These are phyloP conservation scores for Pinus albicaulis DNA, from an alignment of 75 land plant species.

Conservation along the genomic window DNA sequence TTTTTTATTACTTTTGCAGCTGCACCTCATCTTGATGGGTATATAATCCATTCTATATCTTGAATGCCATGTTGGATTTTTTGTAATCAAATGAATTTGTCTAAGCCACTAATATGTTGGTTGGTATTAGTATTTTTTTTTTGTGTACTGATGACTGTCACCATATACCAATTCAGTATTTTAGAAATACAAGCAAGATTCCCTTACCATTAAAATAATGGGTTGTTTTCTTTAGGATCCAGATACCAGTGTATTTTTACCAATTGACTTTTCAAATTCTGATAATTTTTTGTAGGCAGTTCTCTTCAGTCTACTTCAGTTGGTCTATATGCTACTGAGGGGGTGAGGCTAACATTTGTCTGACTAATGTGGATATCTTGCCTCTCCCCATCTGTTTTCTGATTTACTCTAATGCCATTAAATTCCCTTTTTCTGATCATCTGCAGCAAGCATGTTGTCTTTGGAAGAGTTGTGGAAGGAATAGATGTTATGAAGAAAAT, in stretches of 20 bases:
- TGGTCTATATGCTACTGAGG: conserved; percentile 18
- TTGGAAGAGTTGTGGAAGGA: conserved; percentile 93
- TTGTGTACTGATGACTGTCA: not conserved
- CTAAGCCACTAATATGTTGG: not conserved
- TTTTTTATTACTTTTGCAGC: conserved; percentile 81
- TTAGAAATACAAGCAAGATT: not conserved
- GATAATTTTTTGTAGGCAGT: conserved; percentile 42
- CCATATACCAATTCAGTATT: not conserved
- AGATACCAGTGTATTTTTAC: not conserved
- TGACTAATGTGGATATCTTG: conserved; percentile 15
- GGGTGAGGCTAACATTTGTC: conserved; percentile 34
- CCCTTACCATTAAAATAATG: not conserved
- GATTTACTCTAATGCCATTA: not conserved
- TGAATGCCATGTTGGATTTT: no score
- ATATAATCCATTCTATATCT: no score
- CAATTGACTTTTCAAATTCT: conserved; percentile 11
- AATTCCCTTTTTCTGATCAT: not conserved
- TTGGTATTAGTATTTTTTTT: not conserved
- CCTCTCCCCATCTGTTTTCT: conserved; percentile 4
- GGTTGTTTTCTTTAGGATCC: not conserved
- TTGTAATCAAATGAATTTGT: no score
- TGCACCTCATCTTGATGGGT: conserved; percentile 70
- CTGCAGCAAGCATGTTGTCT: conserved; percentile 91
- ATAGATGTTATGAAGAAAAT: conserved; percentile 68
- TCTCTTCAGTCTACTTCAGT: conserved; percentile 7